phyloP scores from a whole-genome alignment of 148 eudicot genomes.

The Rheum nobile region DNA sequence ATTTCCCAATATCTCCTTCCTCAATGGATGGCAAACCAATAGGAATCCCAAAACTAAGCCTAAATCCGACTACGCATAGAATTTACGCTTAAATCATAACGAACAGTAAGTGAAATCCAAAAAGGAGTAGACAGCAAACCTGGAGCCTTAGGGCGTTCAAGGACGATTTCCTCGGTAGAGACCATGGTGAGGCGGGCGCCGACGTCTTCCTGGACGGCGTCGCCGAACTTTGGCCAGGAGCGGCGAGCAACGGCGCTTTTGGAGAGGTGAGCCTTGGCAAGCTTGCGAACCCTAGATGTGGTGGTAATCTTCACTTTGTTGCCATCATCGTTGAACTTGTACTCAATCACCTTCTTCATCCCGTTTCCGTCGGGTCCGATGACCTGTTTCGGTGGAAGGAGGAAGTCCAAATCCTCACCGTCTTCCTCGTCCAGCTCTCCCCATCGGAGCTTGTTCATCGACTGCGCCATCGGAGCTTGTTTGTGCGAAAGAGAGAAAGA shows the following conservation, averaged over 20 bases:
- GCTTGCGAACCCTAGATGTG: slow-evolving; percentile 53
- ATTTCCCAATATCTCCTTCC: background rate
- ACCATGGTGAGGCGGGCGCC: slow-evolving; percentile 60
- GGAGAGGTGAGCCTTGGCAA: slow-evolving; percentile 55
- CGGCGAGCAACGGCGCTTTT: slow-evolving; percentile 65
- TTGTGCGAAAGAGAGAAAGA: background rate
- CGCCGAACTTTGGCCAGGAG: slow-evolving; percentile 73
- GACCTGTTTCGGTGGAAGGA: slow-evolving; percentile 55
- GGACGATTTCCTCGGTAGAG: slow-evolving; percentile 69
- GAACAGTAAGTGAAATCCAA: background rate
- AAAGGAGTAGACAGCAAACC: slow-evolving; percentile 20
- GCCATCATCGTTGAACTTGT: slow-evolving; percentile 60
- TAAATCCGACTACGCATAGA: background rate
- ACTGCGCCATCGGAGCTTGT: background rate
- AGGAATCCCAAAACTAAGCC: background rate
- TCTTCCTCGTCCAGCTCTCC: slow-evolving; percentile 63
- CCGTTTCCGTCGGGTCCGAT: slow-evolving; percentile 68
- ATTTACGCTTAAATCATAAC: background rate
- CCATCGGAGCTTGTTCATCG: slow-evolving; percentile 40
- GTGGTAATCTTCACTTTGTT: slow-evolving; percentile 61
- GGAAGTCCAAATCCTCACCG: slow-evolving; percentile 39
- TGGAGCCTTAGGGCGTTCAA: slow-evolving; percentile 54
- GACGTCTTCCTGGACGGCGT: slow-evolving; percentile 55
- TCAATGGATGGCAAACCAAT: background rate
- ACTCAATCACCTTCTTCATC: slow-evolving; percentile 51